Evolutionary conservation across 1,284 basidiomycete species (phyloP), one percentile per base, ranked within the genome.

Genomic region (Exobasidium rhododendri): DNA sequence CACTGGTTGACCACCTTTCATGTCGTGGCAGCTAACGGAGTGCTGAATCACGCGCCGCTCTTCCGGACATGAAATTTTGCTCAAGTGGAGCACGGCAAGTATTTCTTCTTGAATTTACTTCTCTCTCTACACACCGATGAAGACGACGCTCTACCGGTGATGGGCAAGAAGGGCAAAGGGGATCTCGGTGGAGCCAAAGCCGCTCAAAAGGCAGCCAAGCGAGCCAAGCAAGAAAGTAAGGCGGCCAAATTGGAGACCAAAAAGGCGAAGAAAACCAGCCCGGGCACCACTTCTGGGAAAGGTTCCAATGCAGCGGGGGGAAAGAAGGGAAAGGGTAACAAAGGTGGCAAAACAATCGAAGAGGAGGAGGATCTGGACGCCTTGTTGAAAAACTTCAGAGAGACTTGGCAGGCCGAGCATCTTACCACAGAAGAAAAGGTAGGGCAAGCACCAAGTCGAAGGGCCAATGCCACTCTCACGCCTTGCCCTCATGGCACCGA

Each of bases 331-430:
- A 26, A 4, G 10, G 46, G 46, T 10, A 61, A 56, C 1, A 58
- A 62, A 55, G 53, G 59, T 14, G 58, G 63, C 30, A 63, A 30
- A 17, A 31, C 51, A 14, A 20, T 65, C 4, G 71, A 71, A 32
- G 75, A 77, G 43, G 74, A 73, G n/a, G 77, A 79, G 43, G 77
- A 78, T 45, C 65, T 79, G 26, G 78, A 79, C 51, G 75, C 70
- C 3, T 61, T 79, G 0, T 66, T 79, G 2, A 73, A 70, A 7
- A 59, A 66, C 30, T 78, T 78, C 52, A 57, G 70, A 13, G 63
- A 69, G 53, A 63, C 75, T 44, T 79, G 77, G 77, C 71, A 73
- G 50, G 62, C 63, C n/a, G 67, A 75, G 44, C 77, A 79, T 56
- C 63, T 63, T 0, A 68, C 73, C 0, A 63, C 63, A 10, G 77